Evolutionary conservation across 2,329 filamentous ascomycete genomes (phyloP).

Genomic region (Ophiostoma montium): DNA sequence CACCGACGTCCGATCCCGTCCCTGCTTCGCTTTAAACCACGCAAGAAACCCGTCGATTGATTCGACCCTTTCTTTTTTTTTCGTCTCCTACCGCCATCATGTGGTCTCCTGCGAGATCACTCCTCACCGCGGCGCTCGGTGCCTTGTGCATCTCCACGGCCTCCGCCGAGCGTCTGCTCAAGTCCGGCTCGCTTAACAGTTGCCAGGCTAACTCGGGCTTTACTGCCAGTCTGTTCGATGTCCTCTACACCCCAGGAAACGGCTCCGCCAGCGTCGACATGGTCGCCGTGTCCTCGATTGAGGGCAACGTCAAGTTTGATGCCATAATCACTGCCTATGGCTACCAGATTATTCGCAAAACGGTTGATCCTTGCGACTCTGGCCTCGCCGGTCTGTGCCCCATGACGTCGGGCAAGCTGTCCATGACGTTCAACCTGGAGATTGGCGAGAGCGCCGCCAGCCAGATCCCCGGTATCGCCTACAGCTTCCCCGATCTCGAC

Average conservation of each 20-base stretch:
- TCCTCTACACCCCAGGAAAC: slow-evolving; percentile 54
- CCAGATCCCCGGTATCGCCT: slow-evolving; percentile 63
- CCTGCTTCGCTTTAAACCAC: background rate
- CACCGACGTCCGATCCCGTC: background rate
- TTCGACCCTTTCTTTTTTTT: background rate
- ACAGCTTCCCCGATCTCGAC: slow-evolving; percentile 70
- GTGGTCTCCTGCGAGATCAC: slow-evolving; percentile 24
- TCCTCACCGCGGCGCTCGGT: slow-evolving; percentile 29
- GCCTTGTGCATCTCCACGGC: slow-evolving; percentile 14
- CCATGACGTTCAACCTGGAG: slow-evolving; percentile 41
- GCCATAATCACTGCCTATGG: slow-evolving; percentile 62
- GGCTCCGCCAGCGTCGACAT: slow-evolving; percentile 52
- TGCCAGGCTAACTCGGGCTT: slow-evolving; percentile 68
- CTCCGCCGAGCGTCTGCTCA: slow-evolving; percentile 26
- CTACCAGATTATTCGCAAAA: slow-evolving; percentile 45
- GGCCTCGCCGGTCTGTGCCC: slow-evolving; percentile 60
- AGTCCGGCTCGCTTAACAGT: slow-evolving; percentile 50
- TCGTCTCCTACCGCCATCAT: slow-evolving; percentile 9
- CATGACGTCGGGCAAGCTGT: slow-evolving; percentile 55
- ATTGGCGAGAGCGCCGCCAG: slow-evolving; percentile 40
- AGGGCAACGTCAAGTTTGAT: slow-evolving; percentile 59
- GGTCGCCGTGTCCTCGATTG: slow-evolving; percentile 58
- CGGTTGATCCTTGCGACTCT: slow-evolving; percentile 54
- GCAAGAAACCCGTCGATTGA: background rate
- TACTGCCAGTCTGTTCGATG: slow-evolving; percentile 66